These are phyloP conservation scores for Talaromyces adpressus DNA, from an alignment of 495 filamentous ascomycete species.

Conservation along the genomic window DNA sequence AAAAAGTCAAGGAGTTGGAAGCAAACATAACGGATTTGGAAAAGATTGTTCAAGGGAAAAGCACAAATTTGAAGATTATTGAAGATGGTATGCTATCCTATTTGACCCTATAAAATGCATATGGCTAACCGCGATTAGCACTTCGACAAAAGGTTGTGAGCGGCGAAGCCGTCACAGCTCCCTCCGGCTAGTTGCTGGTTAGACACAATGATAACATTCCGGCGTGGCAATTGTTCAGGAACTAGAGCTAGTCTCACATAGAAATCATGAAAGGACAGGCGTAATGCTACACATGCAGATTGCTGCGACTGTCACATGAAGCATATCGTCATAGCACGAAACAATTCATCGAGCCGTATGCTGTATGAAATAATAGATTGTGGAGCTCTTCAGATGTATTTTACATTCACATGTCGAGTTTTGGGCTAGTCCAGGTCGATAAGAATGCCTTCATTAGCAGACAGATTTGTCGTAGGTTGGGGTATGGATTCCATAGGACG, in stretches of 20 bases:
- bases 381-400: not conserved
- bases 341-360: not conserved
- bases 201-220: not conserved
- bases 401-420: not conserved
- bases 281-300: not conserved
- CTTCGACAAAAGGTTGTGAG: slow-evolving; percentile 42
- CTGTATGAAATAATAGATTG: not conserved
- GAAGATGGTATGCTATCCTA: slow-evolving; percentile 65
- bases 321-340: not conserved
- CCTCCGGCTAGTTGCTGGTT: slow-evolving; percentile 2
- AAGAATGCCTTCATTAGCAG: not conserved
- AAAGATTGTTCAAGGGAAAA: slow-evolving; percentile 77
- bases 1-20: slow-evolving; percentile 74
- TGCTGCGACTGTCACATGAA: not conserved
- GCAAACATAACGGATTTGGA: slow-evolving; percentile 79
- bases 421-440: not conserved
- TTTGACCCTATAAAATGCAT: not conserved
- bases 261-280: not conserved
- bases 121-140: slow-evolving; percentile 22
- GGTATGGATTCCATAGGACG: not conserved
- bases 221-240: not conserved
- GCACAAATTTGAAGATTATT: slow-evolving; percentile 72
- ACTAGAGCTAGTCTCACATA: not conserved
- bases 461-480: not conserved
- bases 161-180: slow-evolving; percentile 21